Percentiles rank a stretch among this genome's conserved stretches.
Conservation (phyloP, 148 eudicot species). For the Silene conica region DNA sequence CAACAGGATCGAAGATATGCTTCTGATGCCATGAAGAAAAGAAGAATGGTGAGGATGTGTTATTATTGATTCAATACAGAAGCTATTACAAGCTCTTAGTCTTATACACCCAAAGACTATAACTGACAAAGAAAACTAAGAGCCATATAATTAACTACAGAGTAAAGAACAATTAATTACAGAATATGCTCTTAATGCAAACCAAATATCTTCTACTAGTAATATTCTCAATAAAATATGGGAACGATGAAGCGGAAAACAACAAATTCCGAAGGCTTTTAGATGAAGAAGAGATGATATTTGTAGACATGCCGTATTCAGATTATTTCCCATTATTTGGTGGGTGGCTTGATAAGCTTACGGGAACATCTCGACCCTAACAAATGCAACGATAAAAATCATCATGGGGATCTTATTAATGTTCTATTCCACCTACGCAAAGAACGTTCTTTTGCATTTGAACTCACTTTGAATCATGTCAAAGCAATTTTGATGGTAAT, state of each 20-base stretch:
- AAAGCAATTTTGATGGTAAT: slow-evolving; percentile 6
- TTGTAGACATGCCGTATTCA: slow-evolving; percentile 14
- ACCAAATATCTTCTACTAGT: too few species aligned
- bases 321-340: slow-evolving; percentile 29
- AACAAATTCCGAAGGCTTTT: slow-evolving; percentile 16
- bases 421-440: slow-evolving; percentile 22
- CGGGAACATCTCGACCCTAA: slow-evolving; percentile 18
- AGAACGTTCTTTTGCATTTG: neutral
- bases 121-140: too few species aligned
- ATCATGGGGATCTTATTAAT: slow-evolving; percentile 24
- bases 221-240: too few species aligned
- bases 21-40: too few species aligned
- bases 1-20: too few species aligned
- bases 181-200: too few species aligned
- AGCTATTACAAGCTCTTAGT: too few species aligned
- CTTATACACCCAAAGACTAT: too few species aligned
- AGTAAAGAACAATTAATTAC: too few species aligned
- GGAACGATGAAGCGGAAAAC: slow-evolving; percentile 4
- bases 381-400: neutral
- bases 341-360: slow-evolving; percentile 25
- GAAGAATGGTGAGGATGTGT: too few species aligned
- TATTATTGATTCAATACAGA: too few species aligned
- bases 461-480: slow-evolving; percentile 11
- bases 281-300: slow-evolving; percentile 15
- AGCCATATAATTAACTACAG: too few species aligned